Conservation (phyloP, 2,329 filamentous ascomycete species). For the Acephala macrosclerotiorum region DNA sequence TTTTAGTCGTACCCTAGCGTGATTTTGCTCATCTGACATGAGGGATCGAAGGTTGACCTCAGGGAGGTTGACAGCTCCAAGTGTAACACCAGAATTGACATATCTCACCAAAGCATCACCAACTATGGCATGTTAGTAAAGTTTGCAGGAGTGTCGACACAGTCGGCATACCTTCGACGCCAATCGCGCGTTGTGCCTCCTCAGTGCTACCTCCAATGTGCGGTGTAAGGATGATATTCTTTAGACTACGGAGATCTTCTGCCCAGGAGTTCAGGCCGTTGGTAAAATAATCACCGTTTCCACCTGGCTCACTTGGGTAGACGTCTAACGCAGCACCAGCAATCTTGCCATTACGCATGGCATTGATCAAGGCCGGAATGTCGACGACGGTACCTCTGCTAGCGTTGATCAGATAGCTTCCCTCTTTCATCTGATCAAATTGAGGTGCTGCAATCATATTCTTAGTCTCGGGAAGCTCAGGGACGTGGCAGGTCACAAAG, state of each 20-base stretch:
- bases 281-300: constrained; percentile 95
- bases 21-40: constrained; percentile 86
- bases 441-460: constrained; percentile 86
- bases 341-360: constrained; percentile 84
- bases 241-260: constrained; percentile 82
- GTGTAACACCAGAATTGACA: constrained; percentile 91
- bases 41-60: constrained; percentile 90
- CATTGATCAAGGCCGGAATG: constrained; percentile 88
- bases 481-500: constrained; percentile 94
- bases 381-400: constrained; percentile 93
- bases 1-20: constrained; percentile 71
- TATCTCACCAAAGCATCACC: constrained; percentile 87
- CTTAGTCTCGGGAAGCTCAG: constrained; percentile 90
- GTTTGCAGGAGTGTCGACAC: not conserved
- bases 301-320: constrained; percentile 91
- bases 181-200: constrained; percentile 95
- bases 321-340: constrained; percentile 97
- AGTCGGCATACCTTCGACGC: constrained; percentile 71
- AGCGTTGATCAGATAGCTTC: constrained; percentile 95
- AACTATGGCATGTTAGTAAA: constrained; percentile 58
- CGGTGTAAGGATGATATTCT: constrained; percentile 93
- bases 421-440: constrained; percentile 88
- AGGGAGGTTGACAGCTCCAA: constrained; percentile 96
- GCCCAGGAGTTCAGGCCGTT: constrained; percentile 83
- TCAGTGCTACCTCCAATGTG: constrained; percentile 98